These are phyloP conservation scores for Penicillium manginii DNA, from an alignment of 495 filamentous ascomycete genomes.

Conservation along the genomic window DNA sequence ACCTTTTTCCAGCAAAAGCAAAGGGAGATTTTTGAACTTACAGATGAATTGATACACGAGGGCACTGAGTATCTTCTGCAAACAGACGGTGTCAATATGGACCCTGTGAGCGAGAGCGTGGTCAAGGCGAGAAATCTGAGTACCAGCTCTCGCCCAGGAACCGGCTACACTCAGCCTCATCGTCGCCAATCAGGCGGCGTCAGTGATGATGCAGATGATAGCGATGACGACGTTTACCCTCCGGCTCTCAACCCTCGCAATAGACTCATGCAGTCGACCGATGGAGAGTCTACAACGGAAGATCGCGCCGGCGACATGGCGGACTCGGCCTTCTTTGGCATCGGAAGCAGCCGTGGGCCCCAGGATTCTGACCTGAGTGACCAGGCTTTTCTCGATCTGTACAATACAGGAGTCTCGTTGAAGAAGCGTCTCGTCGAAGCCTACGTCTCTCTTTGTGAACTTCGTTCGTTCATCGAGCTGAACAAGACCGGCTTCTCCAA, in stretches of 20 bases:
- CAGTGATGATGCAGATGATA: conserved; percentile 67
- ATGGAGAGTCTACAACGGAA: conserved; percentile 35
- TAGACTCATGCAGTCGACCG: conserved; percentile 30
- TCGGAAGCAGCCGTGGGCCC: conserved; percentile 23
- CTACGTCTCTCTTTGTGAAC: conserved; percentile 93
- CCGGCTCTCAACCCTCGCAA: conserved; percentile 13
- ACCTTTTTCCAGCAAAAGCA: conserved; percentile 90
- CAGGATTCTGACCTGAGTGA: conserved; percentile 72
- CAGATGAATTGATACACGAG: conserved; percentile 75
- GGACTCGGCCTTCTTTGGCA: conserved; percentile 39
- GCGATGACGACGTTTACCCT: conserved; percentile 39
- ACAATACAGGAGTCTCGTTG: conserved; percentile 80
- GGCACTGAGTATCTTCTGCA: conserved; percentile 71
- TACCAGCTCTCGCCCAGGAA: conserved; percentile 45
- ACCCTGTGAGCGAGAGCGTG: conserved; percentile 54
- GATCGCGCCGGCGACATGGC: conserved; percentile 52
- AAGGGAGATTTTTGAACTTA: conserved; percentile 77
- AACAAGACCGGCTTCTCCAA: conserved; percentile 97
- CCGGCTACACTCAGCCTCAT: conserved; percentile 36
- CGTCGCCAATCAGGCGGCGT: conserved; percentile 52
- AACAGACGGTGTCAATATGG: conserved; percentile 58
- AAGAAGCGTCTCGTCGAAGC: conserved; percentile 87
- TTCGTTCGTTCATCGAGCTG: conserved; percentile 93
- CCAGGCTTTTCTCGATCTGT: conserved; percentile 67
- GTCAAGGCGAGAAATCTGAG: conserved; percentile 47